Conservation (phyloP, 1,139 yeast genomes). For the Suhomyces kunorum region DNA sequence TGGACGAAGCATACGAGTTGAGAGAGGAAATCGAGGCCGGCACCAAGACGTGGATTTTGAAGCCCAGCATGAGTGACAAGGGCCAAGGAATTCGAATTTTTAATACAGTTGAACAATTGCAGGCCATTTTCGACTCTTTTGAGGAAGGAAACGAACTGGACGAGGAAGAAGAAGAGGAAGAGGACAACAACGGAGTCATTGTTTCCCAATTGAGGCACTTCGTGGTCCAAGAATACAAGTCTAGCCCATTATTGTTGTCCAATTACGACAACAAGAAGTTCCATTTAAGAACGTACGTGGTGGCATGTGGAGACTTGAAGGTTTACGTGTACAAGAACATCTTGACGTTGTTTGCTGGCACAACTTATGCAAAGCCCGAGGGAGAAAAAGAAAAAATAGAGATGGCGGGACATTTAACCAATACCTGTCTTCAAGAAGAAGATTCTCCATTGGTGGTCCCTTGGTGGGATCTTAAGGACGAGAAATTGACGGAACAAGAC, state of each 20-base stretch:
- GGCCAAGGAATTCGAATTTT: slow-evolving; percentile 94
- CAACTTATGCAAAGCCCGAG: slow-evolving; percentile 46
- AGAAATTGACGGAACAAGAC: slow-evolving; percentile 36
- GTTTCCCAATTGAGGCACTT: slow-evolving; percentile 89
- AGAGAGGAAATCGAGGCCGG: slow-evolving; percentile 70
- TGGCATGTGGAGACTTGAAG: slow-evolving; percentile 68
- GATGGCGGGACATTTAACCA: slow-evolving; percentile 79
- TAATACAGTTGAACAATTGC: slow-evolving; percentile 74
- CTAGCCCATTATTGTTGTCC: slow-evolving; percentile 63
- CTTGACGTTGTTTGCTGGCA: slow-evolving; percentile 75
- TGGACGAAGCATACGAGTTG: slow-evolving; percentile 89
- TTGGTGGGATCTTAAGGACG: slow-evolving; percentile 54
- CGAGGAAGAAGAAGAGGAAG: slow-evolving; percentile 42
- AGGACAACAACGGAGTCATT: slow-evolving; percentile 58
- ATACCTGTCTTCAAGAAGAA: slow-evolving; percentile 81
- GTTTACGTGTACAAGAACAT: slow-evolving; percentile 81
- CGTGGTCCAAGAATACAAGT: slow-evolving; percentile 78
- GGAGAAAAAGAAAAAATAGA: slow-evolving; percentile 37
- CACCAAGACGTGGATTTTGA: slow-evolving; percentile 79
- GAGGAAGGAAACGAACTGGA: slow-evolving; percentile 67
- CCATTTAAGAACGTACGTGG: slow-evolving; percentile 85
- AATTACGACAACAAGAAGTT: slow-evolving; percentile 72
- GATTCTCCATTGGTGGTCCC: slow-evolving; percentile 57
- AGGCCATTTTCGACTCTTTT: slow-evolving; percentile 78
- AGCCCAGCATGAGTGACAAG: slow-evolving; percentile 96